These are phyloP conservation scores for Paracoccidioides brasiliensis DNA, from an alignment of 2,329 filamentous ascomycete species.

Conservation along the genomic window DNA sequence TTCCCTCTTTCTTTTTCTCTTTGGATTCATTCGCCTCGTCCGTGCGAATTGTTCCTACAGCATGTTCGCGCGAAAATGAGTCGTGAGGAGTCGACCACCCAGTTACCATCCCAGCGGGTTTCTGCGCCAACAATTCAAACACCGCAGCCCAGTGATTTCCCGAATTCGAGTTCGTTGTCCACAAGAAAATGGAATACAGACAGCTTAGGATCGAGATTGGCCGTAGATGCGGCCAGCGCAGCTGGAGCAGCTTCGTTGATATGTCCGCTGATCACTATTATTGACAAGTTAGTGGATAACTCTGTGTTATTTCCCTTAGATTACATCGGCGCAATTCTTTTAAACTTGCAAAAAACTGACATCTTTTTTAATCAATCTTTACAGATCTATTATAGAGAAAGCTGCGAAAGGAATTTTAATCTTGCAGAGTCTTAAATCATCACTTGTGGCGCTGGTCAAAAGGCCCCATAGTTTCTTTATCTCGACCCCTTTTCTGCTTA, in stretches of 20 bases:
- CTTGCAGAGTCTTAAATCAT: constrained; percentile 26
- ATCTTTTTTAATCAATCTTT: background rate
- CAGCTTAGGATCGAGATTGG: constrained; percentile 53
- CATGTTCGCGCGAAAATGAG: constrained; percentile 1
- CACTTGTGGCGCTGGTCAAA: constrained; percentile 27
- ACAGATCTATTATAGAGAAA: constrained; percentile 38
- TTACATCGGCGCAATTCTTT: background rate
- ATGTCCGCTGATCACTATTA: constrained; percentile 73
- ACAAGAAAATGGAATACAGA: constrained; percentile 56
- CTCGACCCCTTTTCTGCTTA: constrained; percentile 37
- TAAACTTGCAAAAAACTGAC: background rate
- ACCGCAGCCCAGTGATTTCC: background rate
- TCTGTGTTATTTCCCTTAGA: background rate
- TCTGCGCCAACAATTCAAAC: background rate
- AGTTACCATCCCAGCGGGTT: background rate
- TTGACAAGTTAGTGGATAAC: constrained; percentile 55
- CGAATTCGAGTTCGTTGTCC: background rate
- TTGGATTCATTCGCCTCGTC: background rate
- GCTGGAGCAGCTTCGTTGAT: constrained; percentile 60
- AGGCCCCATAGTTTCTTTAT: constrained; percentile 32
- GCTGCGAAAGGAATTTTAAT: constrained; percentile 34
- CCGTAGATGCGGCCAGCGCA: constrained; percentile 56
- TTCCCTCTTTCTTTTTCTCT: background rate
- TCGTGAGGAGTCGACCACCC: background rate
- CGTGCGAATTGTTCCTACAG: background rate